Base-by-base conservation (phyloP, 352 stramenopile species). In the Thalassiosira sp. region DNA sequence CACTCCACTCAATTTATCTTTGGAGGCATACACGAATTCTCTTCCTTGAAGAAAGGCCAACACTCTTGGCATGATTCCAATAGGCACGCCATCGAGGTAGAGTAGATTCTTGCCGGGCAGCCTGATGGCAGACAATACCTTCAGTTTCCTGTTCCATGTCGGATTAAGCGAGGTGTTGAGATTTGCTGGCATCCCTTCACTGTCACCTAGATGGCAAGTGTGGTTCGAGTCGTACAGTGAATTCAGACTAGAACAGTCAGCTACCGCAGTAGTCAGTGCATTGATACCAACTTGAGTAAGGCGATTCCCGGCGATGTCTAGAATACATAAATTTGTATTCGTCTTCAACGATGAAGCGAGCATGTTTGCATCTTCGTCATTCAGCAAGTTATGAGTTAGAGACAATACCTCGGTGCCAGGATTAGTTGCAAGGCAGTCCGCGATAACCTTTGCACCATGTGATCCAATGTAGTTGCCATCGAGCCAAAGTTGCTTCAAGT, bases 281-380 rank as follows among this genome's bases (percentile, higher is more conserved):
- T 59, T 28, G 3, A 42, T 60, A 1, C 52, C 52, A 2, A 10
- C 52, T 43, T 37, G 6, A 2, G 18, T 25, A 5, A 60, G 7
- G 18, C 3, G 11, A n/a, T 60, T 60, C 1, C 52, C 18, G 5
- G 1, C 35, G 5, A 60, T 20, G 16, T n/a, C 3, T 2, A 24
- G n/a, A 11, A 13, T n/a, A 16, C 16, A 1, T 13, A 63, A 35
- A 18, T 24, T 49, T 42, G 54, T 48, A 48, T 63, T 63, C 5
- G 3, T 48, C 16, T 28, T 25, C 15, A 63, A 27, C 2, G 25
- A 18, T 10, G 2, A 5, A 10, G 54, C 54, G 15, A 63, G 10
- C 33, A 46, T 2, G 2, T 6, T 51, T 49, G 54, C 54, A 46
- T 63, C 54, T 16, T 45, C 54, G 16, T 63, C 33, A 27, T 63